phyloP scores from a whole-genome alignment of 2,329 filamentous ascomycete species.

The Epichloe gansuensis region DNA sequence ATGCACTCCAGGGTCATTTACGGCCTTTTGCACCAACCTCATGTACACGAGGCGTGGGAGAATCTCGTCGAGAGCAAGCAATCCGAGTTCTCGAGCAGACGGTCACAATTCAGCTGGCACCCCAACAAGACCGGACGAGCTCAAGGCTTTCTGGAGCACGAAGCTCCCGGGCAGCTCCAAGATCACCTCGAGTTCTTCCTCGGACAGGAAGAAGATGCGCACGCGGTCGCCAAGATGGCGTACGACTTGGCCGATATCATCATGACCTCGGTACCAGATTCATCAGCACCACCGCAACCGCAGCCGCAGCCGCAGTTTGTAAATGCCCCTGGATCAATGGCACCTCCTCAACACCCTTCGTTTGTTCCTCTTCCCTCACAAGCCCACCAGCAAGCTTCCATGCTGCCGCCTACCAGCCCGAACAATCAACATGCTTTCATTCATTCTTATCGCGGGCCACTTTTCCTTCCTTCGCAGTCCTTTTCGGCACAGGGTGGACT shows the following conservation, averaged over 20 bases:
- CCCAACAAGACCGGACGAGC: slow-evolving; percentile 42
- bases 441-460: slow-evolving; percentile 19
- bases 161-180: slow-evolving; percentile 49
- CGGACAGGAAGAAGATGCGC: slow-evolving; percentile 42
- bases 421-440: slow-evolving; percentile 15
- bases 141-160: slow-evolving; percentile 48
- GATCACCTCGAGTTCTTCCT: slow-evolving; percentile 55
- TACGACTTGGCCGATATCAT: slow-evolving; percentile 43
- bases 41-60: slow-evolving; percentile 50
- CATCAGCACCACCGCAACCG: slow-evolving; percentile 9
- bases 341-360: slow-evolving; percentile 17
- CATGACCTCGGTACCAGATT: slow-evolving; percentile 21
- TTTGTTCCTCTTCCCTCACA: slow-evolving; percentile 23
- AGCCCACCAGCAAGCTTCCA: slow-evolving; percentile 14
- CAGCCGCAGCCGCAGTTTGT: slow-evolving; percentile 15
- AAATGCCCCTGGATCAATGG: slow-evolving; percentile 12
- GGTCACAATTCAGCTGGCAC: slow-evolving; percentile 53
- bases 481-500: slow-evolving; percentile 16
- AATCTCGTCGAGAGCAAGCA: slow-evolving; percentile 40
- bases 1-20: slow-evolving; percentile 58
- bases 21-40: slow-evolving; percentile 53
- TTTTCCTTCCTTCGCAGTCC: slow-evolving; percentile 22
- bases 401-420: slow-evolving; percentile 12
- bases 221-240: slow-evolving; percentile 44
- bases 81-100: slow-evolving; percentile 38